Evolutionary conservation across 768 basidiomycete species (phyloP), one percentile per base, ranked within the genome.

Genomic region (Trametes villosa): DNA sequence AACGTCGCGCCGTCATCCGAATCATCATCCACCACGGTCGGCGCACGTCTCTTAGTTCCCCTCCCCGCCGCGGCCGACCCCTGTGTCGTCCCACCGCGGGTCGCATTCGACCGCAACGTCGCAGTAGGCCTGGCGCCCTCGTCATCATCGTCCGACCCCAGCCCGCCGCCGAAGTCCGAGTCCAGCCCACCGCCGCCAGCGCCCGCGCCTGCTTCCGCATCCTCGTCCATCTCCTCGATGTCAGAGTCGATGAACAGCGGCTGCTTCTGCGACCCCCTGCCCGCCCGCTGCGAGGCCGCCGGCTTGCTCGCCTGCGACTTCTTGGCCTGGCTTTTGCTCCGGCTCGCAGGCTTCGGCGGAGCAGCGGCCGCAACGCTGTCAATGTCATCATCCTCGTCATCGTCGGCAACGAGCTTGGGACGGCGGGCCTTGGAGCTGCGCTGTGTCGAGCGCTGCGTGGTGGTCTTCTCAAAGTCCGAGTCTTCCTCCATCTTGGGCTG

Each of bases 1-100:
- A 91, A 91, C n/a, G 84, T 83, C 29, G 80, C 82, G 7, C 80
- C 88, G 58, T 90, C 86, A 66, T 90, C 89, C 11, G 86, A 88
- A 70, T 88, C 88, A 66, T 89, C 87, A 57, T 86, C 85, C 4
- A 79, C 74, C 34, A 85, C 72, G 12, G 80, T 71, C 31, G 71
- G 68, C 17, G 70, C 62, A 47, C 71, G 77, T 71, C 73, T 77
- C 48, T 59, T 51, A 50, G 63, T 74, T 41, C 9, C 47, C 56
- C 46, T 40, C 26, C 47, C 33, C 24, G 31, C 24, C 15, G 18
- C 20, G 7, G 47, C 22, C 22, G 63, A 44, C 12, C 62, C 18
- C 57, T 64, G 64, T 24, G 57, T 68, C 40, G 20, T 76, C 44
- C 22, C 22, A 12, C 22, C 22, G 11, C 65, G 63, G 2, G 20